Percentiles rank a stretch among this genome's conserved stretches.
These are phyloP conservation scores for Xerocomellus chrysenteron DNA, from an alignment of 768 basidiomycete species.

Conservation along the genomic window DNA sequence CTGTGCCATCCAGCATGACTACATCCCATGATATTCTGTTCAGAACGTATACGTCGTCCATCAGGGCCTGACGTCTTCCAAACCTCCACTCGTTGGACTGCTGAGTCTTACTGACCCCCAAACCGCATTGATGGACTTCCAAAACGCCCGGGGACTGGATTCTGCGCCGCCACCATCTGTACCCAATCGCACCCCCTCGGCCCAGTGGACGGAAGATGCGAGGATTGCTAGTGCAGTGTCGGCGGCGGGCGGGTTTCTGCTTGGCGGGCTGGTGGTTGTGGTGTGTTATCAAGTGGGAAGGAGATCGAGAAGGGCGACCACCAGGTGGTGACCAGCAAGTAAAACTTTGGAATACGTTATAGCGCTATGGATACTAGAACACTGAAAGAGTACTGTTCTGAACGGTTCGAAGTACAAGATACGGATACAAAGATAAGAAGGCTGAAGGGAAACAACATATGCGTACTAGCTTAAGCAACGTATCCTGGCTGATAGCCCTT, in stretches of 20 bases:
- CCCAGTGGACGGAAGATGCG: conserved; percentile 17
- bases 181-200: not conserved
- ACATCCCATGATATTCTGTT: conserved; percentile 1
- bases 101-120: conserved; percentile 42
- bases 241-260: conserved; percentile 36
- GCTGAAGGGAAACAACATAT: not conserved
- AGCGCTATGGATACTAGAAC: not conserved
- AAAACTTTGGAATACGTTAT: not conserved
- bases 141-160: conserved; percentile 43
- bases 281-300: conserved; percentile 11
- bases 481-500: conserved; percentile 34
- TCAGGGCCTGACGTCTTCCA: conserved; percentile 38
- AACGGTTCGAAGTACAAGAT: not conserved
- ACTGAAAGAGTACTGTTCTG: not conserved
- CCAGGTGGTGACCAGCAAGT: conserved; percentile 4
- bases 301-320: conserved; percentile 2
- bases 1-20: not conserved
- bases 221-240: conserved; percentile 24
- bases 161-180: conserved; percentile 25
- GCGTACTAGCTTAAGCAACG: conserved; percentile 9
- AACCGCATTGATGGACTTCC: conserved; percentile 40
- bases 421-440: not conserved
- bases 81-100: conserved; percentile 47
- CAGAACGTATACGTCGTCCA: conserved; percentile 58
- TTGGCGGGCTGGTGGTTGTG: conserved; percentile 34